Conservation (phyloP, 108 stramenopile species). For the Skeletonema marinoi region DNA sequence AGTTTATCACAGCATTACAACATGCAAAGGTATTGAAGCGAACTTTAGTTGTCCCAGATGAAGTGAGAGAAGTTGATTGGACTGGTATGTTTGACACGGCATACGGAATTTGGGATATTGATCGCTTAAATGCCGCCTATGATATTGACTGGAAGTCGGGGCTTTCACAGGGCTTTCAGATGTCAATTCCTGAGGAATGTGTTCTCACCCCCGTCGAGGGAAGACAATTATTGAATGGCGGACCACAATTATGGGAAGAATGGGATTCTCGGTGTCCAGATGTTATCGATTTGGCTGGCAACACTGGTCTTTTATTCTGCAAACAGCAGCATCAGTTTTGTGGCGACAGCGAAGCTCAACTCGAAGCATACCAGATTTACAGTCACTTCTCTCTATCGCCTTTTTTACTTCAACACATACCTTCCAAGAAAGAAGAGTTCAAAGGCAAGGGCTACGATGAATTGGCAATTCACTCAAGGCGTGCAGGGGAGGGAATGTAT, state of each 20-base stretch:
- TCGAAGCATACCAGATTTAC: constrained; percentile 41
- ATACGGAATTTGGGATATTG: constrained; percentile 43
- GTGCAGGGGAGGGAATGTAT: constrained; percentile 49
- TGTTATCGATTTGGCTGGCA: constrained; percentile 44
- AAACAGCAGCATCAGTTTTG: constrained; percentile 52
- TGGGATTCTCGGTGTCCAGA: constrained; percentile 47
- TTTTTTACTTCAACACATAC: constrained; percentile 36
- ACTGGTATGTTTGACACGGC: constrained; percentile 47
- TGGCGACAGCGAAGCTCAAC: constrained; percentile 40
- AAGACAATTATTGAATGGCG: constrained; percentile 22
- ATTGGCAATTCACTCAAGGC: constrained; percentile 45
- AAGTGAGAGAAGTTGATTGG: constrained; percentile 49
- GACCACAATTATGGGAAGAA: constrained; percentile 35
- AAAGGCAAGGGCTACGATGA: constrained; percentile 33
- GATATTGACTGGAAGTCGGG: constrained; percentile 44
- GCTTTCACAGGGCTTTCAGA: constrained; percentile 19
- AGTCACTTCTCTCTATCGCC: constrained; percentile 31
- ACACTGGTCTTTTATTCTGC: constrained; percentile 45
- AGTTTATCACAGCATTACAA: constrained; percentile 49
- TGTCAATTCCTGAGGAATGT: constrained; percentile 27
- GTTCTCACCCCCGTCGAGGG: constrained; percentile 34
- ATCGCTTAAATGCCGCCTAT: constrained; percentile 31
- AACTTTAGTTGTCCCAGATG: constrained; percentile 48
- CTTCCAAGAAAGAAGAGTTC: constrained; percentile 41
- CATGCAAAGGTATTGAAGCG: constrained; percentile 45